These are phyloP conservation scores for Camellia lanceoleosa DNA, from an alignment of 148 eudicot species.

Conservation along the genomic window DNA sequence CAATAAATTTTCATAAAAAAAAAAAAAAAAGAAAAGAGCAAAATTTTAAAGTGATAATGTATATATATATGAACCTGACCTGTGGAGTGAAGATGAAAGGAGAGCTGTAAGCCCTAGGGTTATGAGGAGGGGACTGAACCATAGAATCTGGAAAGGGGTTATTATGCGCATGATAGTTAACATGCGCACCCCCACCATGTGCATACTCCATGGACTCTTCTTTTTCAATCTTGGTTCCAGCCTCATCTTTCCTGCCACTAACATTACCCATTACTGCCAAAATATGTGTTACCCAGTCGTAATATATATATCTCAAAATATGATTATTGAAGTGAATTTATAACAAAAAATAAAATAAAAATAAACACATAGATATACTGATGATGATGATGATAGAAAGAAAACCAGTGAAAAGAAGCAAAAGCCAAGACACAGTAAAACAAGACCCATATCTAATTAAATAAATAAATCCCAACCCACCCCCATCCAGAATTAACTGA, in stretches of 20 bases:
- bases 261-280: conserved; percentile 62
- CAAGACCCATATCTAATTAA: neutral
- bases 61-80: conserved; percentile 26
- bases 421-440: conserved; percentile 1
- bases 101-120: conserved; percentile 37
- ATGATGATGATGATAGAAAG: too few species aligned
- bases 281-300: conserved; percentile 5
- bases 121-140: conserved; percentile 45
- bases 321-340: neutral
- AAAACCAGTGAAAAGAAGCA: conserved; percentile 9
- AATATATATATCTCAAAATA: neutral
- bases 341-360: neutral
- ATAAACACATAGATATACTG: neutral
- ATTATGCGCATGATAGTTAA: conserved; percentile 22
- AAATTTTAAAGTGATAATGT: too few species aligned
- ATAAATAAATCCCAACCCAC: neutral
- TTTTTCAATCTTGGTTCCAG: conserved; percentile 21
- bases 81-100: conserved; percentile 49
- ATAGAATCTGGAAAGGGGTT: conserved; percentile 25
- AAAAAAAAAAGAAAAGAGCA: too few species aligned
- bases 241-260: conserved; percentile 45
- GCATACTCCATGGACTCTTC: conserved; percentile 29
- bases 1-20: neutral
- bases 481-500: conserved; percentile 1
- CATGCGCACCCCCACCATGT: conserved; percentile 12